Evolutionary conservation across 2,329 filamentous ascomycete species (phyloP).

Genomic region (Phialocephala subalpina): DNA sequence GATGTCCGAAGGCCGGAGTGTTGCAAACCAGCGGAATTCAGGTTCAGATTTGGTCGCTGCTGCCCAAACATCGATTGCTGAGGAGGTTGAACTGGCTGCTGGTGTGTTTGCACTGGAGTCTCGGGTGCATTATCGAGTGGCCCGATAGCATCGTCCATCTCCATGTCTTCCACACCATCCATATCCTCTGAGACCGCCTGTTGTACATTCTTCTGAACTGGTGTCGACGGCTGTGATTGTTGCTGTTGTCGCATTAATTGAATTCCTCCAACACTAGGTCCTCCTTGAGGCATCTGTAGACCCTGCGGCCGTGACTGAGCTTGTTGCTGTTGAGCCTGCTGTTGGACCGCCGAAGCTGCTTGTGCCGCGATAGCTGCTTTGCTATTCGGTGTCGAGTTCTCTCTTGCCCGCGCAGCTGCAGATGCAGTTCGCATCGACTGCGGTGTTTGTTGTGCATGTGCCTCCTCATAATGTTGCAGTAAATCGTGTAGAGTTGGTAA

Average conservation of each 20-base stretch:
- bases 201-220: constrained; percentile 40
- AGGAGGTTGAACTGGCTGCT: constrained; percentile 73
- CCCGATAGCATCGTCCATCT: constrained; percentile 86
- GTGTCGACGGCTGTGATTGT: constrained; percentile 44
- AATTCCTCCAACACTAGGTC: constrained; percentile 42
- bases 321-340: constrained; percentile 52
- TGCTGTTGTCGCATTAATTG: constrained; percentile 45
- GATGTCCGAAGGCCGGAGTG: constrained; percentile 86
- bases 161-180: constrained; percentile 93
- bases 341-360: constrained; percentile 51
- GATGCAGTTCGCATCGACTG: constrained; percentile 52
- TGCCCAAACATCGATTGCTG: constrained; percentile 72
- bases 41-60: constrained; percentile 76
- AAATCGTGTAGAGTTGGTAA: constrained; percentile 93
- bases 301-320: constrained; percentile 36
- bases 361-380: constrained; percentile 49
- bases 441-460: constrained; percentile 77
- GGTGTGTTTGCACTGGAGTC: constrained; percentile 45
- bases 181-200: constrained; percentile 63
- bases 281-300: constrained; percentile 41
- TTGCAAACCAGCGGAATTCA: constrained; percentile 73
- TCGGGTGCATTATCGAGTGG: constrained; percentile 69
- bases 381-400: constrained; percentile 54
- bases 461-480: constrained; percentile 95
- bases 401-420: constrained; percentile 50